Base-by-base conservation (phyloP, 2,329 filamentous ascomycete genomes). In the Cordyceps pruinosa region DNA sequence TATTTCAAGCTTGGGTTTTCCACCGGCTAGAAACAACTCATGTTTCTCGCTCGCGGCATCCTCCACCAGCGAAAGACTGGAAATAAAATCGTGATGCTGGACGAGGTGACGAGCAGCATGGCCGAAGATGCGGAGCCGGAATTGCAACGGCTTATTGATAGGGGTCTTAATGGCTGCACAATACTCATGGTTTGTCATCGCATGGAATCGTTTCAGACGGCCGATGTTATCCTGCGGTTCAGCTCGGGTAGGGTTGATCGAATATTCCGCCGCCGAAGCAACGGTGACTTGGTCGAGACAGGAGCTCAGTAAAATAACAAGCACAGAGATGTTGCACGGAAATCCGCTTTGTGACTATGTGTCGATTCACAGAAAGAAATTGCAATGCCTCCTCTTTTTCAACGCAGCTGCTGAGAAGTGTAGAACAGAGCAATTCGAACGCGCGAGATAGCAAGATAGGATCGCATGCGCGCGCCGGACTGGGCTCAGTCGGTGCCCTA, bases 41-140 rank as follows among this genome's bases (percentile, higher is more conserved):
- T 62, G 19, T 55, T 53, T 8, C 57, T 63, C 5, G 57, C 53
- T 1, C 52, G 61, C 6, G 65, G 66, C 13, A 30, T 70, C 3
- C 32, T 69, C 1, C 62, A 67, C 30, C 55, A 58, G 8, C 30
- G 50, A 61, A 55, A 6, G 7, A 35, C 35, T 41, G 21, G 32
- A n/a, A 49, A 44, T 12, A 48, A 45, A 35, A 42, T 56, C 9
- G 25, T 50, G 2, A 21, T 56, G 10, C 25, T 50, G 23, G 54
- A 56, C 23, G 54, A 56, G 13, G 46, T n/a, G 3, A n/a, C 54
- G 6, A 26, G 28, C 4, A 48, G 44, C 2, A 54, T 60, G 25
- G 77, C 79, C 58, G 77, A 77, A n/a, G 47, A 50, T n/a, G 25
- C 37, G 19, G 37, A 41, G 37, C 15, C 37, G 15, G 37, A 21